A percentile compares a stretch with the other conserved stretches of the same genome.
Evolutionary conservation across 2,329 filamentous ascomycete species (phyloP).

Genomic region (Fusarium protoensiforme): DNA sequence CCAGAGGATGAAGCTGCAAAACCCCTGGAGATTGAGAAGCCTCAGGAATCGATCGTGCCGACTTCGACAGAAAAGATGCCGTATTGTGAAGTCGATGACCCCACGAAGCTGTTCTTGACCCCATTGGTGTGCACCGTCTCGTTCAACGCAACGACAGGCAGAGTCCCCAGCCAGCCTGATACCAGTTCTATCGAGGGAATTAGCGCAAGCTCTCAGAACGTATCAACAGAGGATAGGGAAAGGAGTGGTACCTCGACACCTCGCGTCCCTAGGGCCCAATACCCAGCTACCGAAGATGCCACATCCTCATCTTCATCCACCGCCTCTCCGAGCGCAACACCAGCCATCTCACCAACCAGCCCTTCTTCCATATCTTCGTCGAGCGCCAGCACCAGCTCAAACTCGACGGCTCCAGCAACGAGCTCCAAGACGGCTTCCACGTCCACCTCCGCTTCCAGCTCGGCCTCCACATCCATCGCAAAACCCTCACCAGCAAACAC

Average conservation of each 20-base stretch:
- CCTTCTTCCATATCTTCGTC: slow-evolving; percentile 32
- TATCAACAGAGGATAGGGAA: slow-evolving; percentile 14
- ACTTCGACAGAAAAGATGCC: slow-evolving; percentile 4
- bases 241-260: slow-evolving; percentile 18
- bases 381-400: slow-evolving; percentile 2
- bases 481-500: slow-evolving; percentile 30
- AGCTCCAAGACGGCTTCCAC: slow-evolving; percentile 24
- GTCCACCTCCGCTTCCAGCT: slow-evolving; percentile 9
- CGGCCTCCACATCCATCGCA: slow-evolving; percentile 2
- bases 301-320: slow-evolving; percentile 20
- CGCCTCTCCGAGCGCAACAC: slow-evolving; percentile 21
- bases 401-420: slow-evolving; percentile 14
- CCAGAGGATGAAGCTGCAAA: slow-evolving; percentile 8
- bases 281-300: slow-evolving; percentile 14
- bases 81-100: slow-evolving; percentile 9
- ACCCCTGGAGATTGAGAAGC: background rate
- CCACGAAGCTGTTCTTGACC: slow-evolving; percentile 12
- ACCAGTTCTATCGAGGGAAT: slow-evolving; percentile 8
- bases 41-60: background rate
- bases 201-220: background rate
- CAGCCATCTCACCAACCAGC: slow-evolving; percentile 29
- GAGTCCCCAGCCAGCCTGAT: background rate
- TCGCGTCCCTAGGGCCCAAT: slow-evolving; percentile 16
- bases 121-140: slow-evolving; percentile 23
- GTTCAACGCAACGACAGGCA: slow-evolving; percentile 3